These are phyloP conservation scores for Pisolithus orientalis DNA, from an alignment of 768 basidiomycete species.

Conservation along the genomic window DNA sequence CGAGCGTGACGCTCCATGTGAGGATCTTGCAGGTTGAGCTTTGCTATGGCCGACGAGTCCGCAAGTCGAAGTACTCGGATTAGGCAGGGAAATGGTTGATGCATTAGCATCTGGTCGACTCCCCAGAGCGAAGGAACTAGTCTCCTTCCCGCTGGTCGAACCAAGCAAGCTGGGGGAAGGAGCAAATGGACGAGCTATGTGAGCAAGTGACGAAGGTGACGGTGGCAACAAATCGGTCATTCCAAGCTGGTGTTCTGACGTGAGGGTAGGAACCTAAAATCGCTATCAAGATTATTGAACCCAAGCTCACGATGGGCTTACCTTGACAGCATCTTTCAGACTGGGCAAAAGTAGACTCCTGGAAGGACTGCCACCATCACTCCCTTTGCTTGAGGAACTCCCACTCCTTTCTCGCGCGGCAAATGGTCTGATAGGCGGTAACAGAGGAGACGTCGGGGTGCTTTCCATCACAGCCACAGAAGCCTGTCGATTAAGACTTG, in stretches of 20 bases:
- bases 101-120: conserved; percentile 28
- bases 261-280: conserved; percentile 54
- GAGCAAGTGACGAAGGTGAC: conserved; percentile 50
- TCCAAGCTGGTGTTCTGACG: conserved; percentile 64
- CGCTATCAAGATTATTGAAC: conserved; percentile 1
- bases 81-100: conserved; percentile 37
- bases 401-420: conserved; percentile 44
- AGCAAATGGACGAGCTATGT: conserved; percentile 31
- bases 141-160: conserved; percentile 16
- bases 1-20: conserved; percentile 27
- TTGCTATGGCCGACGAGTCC: conserved; percentile 16
- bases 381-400: conserved; percentile 37
- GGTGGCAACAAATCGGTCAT: conserved; percentile 68
- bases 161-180: conserved; percentile 35
- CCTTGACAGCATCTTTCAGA: conserved; percentile 71
- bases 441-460: conserved; percentile 29
- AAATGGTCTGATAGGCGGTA: conserved; percentile 42
- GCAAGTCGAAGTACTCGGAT: conserved; percentile 26
- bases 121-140: conserved; percentile 15
- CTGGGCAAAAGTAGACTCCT: conserved; percentile 43
- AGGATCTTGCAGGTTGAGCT: conserved; percentile 19
- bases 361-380: conserved; percentile 25
- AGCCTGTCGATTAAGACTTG: conserved; percentile 43
- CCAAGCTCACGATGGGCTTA: conserved; percentile 16
- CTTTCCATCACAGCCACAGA: conserved; percentile 53